Conservation (phyloP, 148 eudicot genomes). For the Nepenthes gracilis region DNA sequence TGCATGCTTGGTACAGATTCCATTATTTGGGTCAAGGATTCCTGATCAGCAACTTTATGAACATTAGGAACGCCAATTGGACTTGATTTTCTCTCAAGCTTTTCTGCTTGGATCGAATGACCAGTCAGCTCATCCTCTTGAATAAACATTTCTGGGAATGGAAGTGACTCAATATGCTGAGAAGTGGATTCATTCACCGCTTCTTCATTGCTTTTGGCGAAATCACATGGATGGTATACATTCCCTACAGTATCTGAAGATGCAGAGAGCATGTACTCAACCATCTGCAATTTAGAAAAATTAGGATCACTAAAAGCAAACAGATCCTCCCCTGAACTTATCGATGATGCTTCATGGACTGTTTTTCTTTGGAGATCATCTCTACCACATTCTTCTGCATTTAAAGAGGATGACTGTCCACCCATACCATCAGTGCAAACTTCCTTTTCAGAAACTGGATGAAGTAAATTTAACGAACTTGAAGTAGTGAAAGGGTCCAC, state of each 20-base stretch:
- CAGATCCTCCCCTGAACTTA: conserved; percentile 36
- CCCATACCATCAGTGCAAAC: conserved; percentile 1
- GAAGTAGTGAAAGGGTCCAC: conserved; percentile 11
- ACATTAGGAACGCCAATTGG: conserved; percentile 25
- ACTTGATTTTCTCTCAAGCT: conserved; percentile 22
- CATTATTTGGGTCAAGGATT: conserved; percentile 14
- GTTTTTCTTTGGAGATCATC: conserved; percentile 2
- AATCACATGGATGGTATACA: conserved; percentile 10
- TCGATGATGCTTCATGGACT: conserved; percentile 4
- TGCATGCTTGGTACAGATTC: conserved; percentile 53
- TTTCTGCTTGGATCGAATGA: conserved; percentile 13
- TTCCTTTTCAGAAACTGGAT: conserved; percentile 10
- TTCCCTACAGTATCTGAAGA: conserved; percentile 17
- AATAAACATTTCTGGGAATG: conserved; percentile 10
- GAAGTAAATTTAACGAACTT: conserved; percentile 8
- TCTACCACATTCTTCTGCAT: conserved; percentile 7
- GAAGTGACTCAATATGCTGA: conserved; percentile 2
- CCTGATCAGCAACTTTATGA: conserved; percentile 14
- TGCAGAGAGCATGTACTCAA: conserved; percentile 2
- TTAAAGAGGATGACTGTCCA: conserved; percentile 4
- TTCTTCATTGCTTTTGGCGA: conserved; percentile 20
- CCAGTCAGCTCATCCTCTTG: conserved; percentile 11
- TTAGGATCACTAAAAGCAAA: conserved; percentile 54
- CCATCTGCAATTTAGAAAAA: conserved; percentile 19
- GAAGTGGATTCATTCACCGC: conserved; percentile 11